Base-by-base conservation (phyloP, 306 rosid species). In the Datisca glomerata region DNA sequence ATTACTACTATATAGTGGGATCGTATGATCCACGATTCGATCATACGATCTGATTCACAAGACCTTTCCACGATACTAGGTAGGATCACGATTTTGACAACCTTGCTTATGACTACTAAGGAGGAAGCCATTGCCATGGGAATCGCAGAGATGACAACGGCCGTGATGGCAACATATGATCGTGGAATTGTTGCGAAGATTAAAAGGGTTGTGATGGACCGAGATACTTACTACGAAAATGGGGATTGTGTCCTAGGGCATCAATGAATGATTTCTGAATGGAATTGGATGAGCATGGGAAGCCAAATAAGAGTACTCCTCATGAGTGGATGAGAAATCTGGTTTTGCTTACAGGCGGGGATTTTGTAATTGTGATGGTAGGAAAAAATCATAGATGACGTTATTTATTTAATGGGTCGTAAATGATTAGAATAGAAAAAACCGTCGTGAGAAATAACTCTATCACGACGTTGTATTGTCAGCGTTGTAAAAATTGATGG, bases 141-240 rank as follows among this genome's bases (percentile, higher is more conserved):
- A n/a, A 73, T 78, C 57, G 86, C 86, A 20, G 86, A 78, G 70
- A 78, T 73, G 86, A 78, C 86, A 3, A 78, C 86, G 7, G 78
- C 81, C 11, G 86, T 78, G 18, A 73, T 78, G 78, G 78, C 86
- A 1, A 78, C 86, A 54, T 78, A 81, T 61, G 86, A 78, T 61
- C 86, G 73, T 45, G 86, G 86, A 8, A 59, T 70, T n/a, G 86
- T 78, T 11, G 86, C 86, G 0, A 78, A 55, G 76, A 31, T 31
- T 8, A 31, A 31, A 5, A 12, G 36, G 36, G 36, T 31, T 12
- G 36, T 31, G 36, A 31, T 31, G 36, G 36, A 31, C n/a, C 36
- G 36, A 8, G 36, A 31, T 31, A 31, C 36, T 31, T 31, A 31
- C n/a, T 85, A 0, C 66, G 79, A 57, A 79, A 79, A 42, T 79